These are phyloP conservation scores for Trypanosoma lewisi DNA, from an alignment of 208 protist genomes.

Conservation along the genomic window DNA sequence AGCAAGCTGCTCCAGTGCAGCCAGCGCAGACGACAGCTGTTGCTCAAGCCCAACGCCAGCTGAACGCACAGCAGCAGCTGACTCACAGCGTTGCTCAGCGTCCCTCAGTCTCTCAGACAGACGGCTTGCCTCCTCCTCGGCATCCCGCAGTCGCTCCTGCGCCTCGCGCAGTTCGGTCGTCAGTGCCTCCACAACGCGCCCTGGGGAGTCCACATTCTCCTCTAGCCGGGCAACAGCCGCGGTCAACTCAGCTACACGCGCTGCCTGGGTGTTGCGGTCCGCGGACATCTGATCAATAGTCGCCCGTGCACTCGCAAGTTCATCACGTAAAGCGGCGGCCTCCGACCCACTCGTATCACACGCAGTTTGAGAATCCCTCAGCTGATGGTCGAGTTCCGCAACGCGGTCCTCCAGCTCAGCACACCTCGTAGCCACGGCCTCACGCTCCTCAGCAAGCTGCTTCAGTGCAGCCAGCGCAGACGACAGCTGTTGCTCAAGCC, in stretches of 20 bases:
- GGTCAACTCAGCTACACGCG: constrained; percentile 1
- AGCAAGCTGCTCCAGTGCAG: constrained; percentile 8
- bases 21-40: constrained; percentile 26
- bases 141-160: constrained; percentile 25
- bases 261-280: neutral
- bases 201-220: neutral
- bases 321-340: constrained; percentile 10
- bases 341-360: neutral
- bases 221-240: constrained; percentile 6
- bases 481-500: constrained; percentile 17
- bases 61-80: constrained; percentile 1
- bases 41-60: constrained; percentile 1
- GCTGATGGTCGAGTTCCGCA: neutral
- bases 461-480: constrained; percentile 21
- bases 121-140: constrained; percentile 13
- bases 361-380: constrained; percentile 17
- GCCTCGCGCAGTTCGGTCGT: constrained; percentile 5
- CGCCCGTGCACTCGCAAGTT: neutral
- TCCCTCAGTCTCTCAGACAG: constrained; percentile 23
- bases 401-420: constrained; percentile 16
- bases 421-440: constrained; percentile 27
- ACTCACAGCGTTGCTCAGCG: constrained; percentile 7
- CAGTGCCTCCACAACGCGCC: constrained; percentile 9
- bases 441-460: constrained; percentile 12
- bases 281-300: neutral